Conservation (phyloP, 164 flowering plant species). For the Vitis amurensis region DNA sequence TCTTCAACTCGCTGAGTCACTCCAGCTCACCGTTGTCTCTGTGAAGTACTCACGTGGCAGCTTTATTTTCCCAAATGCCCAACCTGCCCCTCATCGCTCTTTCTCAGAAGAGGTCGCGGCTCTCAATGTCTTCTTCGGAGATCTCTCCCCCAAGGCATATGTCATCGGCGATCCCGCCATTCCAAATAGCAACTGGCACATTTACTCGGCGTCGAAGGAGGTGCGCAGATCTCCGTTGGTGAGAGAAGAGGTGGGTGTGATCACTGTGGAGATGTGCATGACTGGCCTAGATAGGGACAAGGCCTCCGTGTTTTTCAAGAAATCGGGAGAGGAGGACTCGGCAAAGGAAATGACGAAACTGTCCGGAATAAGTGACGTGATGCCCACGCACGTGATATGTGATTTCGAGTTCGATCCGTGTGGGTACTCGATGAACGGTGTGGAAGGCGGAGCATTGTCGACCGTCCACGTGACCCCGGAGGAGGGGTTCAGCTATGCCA, state of each 20-base stretch:
- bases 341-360: conserved; percentile 52
- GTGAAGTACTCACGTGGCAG: conserved; percentile 67
- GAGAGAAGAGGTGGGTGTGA: conserved; percentile 5
- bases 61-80: conserved; percentile 61
- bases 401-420: conserved; percentile 84
- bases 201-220: conserved; percentile 49
- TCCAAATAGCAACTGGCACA: conserved; percentile 57
- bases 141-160: conserved; percentile 37
- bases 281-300: conserved; percentile 50
- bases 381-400: conserved; percentile 54
- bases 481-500: conserved; percentile 84
- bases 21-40: conserved; percentile 39
- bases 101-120: conserved; percentile 65
- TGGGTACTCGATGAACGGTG: conserved; percentile 85
- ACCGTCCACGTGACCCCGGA: conserved; percentile 88
- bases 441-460: conserved; percentile 53
- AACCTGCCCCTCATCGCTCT: conserved; percentile 69
- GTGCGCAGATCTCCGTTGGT: neutral
- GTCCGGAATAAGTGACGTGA: conserved; percentile 49
- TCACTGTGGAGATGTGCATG: conserved; percentile 82
- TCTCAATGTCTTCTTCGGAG: conserved; percentile 44
- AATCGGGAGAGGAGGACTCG: conserved; percentile 20
- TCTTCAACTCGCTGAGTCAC: conserved; percentile 37
- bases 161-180: conserved; percentile 42
- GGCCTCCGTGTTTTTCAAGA: conserved; percentile 60